These are phyloP conservation scores for Aspergillus sclerotioniger DNA, from an alignment of 495 filamentous ascomycete species.

Conservation along the genomic window DNA sequence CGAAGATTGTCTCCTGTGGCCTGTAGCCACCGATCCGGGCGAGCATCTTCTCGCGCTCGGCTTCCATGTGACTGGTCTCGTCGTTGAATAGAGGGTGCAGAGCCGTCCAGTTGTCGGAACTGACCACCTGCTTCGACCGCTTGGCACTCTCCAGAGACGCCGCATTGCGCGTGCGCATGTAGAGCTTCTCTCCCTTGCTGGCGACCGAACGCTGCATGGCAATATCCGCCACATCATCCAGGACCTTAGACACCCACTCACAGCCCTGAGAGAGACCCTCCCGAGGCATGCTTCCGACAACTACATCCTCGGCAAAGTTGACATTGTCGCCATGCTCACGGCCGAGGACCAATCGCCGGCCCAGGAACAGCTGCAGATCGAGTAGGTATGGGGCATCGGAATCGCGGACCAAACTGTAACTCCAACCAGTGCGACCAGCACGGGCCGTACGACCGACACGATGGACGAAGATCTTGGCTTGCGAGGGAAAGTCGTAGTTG, in stretches of 20 bases:
- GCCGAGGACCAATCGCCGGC: constrained; percentile 72
- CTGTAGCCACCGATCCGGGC: constrained; percentile 80
- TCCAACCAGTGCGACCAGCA: constrained; percentile 89
- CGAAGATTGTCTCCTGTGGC: constrained; percentile 91
- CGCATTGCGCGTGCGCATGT: constrained; percentile 81
- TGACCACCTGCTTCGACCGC: constrained; percentile 70
- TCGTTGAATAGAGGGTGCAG: constrained; percentile 76
- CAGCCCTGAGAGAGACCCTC: constrained; percentile 67
- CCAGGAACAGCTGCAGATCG: constrained; percentile 93
- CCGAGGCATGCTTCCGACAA: constrained; percentile 69
- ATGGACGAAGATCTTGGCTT: constrained; percentile 96
- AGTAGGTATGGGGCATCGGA: constrained; percentile 86
- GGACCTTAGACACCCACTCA: constrained; percentile 75
- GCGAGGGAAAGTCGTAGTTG: constrained; percentile 97
- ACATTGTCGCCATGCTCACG: constrained; percentile 46
- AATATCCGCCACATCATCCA: constrained; percentile 75
- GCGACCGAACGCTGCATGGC: constrained; percentile 66
- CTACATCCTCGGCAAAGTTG: constrained; percentile 76
- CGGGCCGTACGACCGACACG: constrained; percentile 92
- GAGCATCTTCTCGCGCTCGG: constrained; percentile 78
- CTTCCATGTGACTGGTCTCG: constrained; percentile 58
- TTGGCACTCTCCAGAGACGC: constrained; percentile 87
- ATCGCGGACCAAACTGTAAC: constrained; percentile 84
- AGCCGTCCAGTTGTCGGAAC: constrained; percentile 63
- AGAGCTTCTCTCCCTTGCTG: constrained; percentile 87